phyloP scores from a whole-genome alignment of 2,329 filamentous ascomycete genomes.

The Dothidotthia symphoricarpi region DNA sequence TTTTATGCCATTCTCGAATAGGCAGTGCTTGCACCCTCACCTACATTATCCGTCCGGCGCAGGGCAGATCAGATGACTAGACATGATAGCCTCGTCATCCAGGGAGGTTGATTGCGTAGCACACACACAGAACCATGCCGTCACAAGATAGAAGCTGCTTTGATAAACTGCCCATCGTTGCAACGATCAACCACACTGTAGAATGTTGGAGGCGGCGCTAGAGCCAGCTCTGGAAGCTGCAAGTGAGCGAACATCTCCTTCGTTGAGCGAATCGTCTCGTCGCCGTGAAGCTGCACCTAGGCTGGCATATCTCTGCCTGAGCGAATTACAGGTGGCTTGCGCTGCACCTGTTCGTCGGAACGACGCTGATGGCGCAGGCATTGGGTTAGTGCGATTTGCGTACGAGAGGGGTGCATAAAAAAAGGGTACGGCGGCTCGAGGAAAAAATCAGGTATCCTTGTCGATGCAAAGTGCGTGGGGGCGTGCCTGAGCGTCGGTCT shows the following conservation, averaged over 20 bases:
- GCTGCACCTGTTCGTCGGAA: constrained; percentile 22
- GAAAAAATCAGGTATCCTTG: constrained; percentile 16
- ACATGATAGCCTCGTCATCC: constrained; percentile 21
- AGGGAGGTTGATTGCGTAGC: constrained; percentile 18
- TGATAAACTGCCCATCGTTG: constrained; percentile 1
- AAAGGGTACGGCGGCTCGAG: constrained; percentile 17
- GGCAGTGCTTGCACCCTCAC: constrained; percentile 33
- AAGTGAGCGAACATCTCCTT: constrained; percentile 6
- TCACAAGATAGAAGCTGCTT: constrained; percentile 7
- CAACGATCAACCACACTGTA: not conserved
- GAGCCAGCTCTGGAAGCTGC: constrained; percentile 3
- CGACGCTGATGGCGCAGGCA: constrained; percentile 11
- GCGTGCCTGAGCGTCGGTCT: constrained; percentile 26
- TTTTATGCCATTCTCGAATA: constrained; percentile 16
- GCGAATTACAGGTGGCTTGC: constrained; percentile 19
- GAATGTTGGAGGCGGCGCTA: not conserved
- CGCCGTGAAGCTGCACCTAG: constrained; percentile 8
- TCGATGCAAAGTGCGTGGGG: constrained; percentile 5
- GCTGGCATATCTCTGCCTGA: constrained; percentile 16
- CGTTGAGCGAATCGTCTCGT: constrained; percentile 16
- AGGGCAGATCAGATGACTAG: constrained; percentile 37
- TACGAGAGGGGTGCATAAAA: constrained; percentile 22
- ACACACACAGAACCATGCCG: constrained; percentile 16
- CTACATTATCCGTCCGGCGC: constrained; percentile 32
- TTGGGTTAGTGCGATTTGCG: constrained; percentile 9